Base-by-base conservation (phyloP, 352 stramenopile genomes). In the Pythium chondricola region DNA sequence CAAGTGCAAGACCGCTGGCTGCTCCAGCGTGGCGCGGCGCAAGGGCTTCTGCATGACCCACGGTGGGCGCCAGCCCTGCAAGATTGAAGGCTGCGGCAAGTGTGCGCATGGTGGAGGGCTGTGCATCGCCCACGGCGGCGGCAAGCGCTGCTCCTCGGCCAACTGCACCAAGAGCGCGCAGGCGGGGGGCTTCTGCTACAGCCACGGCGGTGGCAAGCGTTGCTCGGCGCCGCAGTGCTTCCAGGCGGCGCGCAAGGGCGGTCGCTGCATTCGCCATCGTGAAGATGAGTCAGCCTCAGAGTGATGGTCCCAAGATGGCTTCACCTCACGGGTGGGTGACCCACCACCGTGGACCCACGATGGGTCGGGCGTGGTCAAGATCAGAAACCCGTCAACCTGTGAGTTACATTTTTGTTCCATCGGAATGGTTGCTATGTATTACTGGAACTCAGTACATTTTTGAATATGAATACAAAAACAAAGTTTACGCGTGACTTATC, bases 191-290 rank as follows among this genome's bases (percentile, higher is more conserved):
- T 82, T 88, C 21, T 92, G 80, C 60, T 89, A 89, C 61, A 87
- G 73, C 39, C 80, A 89, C 45, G 80, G 80, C 6, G 80, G 75
- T 17, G 80, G 77, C 21, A 89, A 92, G 58, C 80, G 80, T 31
- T 92, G 80, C 43, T 62, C 60, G 0, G 70, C 77, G 10, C 65
- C 74, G 4, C 66, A 88, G 52, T 92, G 80, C 50, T 87, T 87
- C 48, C 80, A 88, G 54, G 77, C 77, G 0, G 80, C 76, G 21
- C 77, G 78, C 50, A 87, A 88, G 43, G 71, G 77, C 11, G 80
- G 80, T n/a, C 68, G 80, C 30, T 92, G 80, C 67, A 92, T 92
- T 43, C 63, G 75, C 27, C 80, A 92, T 59, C 74, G 78, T 45
- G 84, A 82, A 10, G 39, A 31, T 4, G 39, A 21, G n/a, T n/a